Percentiles rank a stretch among this genome's conserved stretches.
Evolutionary conservation across 2,329 filamentous ascomycete genomes (phyloP).

Genomic region (Lachnellula cervina): DNA sequence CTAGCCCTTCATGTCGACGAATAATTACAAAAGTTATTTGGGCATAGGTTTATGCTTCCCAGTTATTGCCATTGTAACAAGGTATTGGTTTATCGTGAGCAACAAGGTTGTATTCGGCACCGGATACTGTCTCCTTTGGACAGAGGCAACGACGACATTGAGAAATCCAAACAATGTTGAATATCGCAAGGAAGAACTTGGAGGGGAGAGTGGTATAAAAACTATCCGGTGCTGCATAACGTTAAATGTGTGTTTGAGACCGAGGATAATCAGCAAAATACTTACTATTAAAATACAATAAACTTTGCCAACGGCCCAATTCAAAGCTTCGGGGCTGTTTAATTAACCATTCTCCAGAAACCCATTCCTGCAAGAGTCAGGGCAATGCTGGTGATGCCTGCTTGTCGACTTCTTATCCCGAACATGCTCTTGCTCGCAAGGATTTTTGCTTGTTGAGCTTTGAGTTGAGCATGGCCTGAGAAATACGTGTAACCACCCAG

Average conservation of each 20-base stretch:
- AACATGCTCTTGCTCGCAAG: slow-evolving; percentile 65
- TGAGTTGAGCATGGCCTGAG: slow-evolving; percentile 68
- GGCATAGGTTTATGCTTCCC: slow-evolving; percentile 29
- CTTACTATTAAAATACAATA: background rate
- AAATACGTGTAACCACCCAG: slow-evolving; percentile 74
- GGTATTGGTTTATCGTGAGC: slow-evolving; percentile 22
- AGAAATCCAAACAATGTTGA: slow-evolving; percentile 14
- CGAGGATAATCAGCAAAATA: no score
- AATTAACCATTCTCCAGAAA: slow-evolving; percentile 46
- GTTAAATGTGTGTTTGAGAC: slow-evolving; percentile 2
- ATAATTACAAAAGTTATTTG: slow-evolving; percentile 25
- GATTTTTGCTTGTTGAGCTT: slow-evolving; percentile 60
- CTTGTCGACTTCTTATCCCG: slow-evolving; percentile 64
- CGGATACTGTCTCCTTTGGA: slow-evolving; percentile 27
- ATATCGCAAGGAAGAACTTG: slow-evolving; percentile 17
- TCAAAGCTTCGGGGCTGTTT: background rate
- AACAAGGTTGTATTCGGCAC: slow-evolving; percentile 24
- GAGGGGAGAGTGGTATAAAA: slow-evolving; percentile 18
- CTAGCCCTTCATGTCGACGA: slow-evolving; percentile 21
- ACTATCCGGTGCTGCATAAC: background rate
- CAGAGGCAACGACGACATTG: slow-evolving; percentile 6
- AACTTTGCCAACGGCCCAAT: background rate
- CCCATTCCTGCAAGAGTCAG: slow-evolving; percentile 65
- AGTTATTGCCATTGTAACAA: slow-evolving; percentile 21
- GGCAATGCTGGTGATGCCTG: slow-evolving; percentile 65